Conservation (phyloP, 768 basidiomycete species). For the Clitopilus hobsonii region DNA sequence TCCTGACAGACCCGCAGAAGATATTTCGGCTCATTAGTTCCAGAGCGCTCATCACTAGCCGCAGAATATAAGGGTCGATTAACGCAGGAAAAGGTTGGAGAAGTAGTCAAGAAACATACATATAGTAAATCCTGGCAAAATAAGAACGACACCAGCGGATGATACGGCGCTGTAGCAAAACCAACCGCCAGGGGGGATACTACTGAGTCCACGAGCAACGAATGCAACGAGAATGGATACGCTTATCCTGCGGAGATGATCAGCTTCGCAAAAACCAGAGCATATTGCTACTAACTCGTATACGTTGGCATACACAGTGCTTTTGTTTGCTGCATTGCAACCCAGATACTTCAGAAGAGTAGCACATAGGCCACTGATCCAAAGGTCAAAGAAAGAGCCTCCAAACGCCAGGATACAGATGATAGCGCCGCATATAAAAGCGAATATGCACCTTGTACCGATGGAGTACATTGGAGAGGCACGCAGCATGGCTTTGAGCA, state of each 20-base stretch:
- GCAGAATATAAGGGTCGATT: too few relatives aligned
- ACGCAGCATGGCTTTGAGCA: slow-evolving; percentile 59
- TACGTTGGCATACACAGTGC: slow-evolving; percentile 89
- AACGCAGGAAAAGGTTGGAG: not conserved
- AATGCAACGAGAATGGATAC: slow-evolving; percentile 83
- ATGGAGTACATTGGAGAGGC: slow-evolving; percentile 67
- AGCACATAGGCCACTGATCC: slow-evolving; percentile 69
- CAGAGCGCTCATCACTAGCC: slow-evolving; percentile 74
- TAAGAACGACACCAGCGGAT: slow-evolving; percentile 85
- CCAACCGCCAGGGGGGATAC: slow-evolving; percentile 55
- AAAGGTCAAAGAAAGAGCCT: slow-evolving; percentile 78
- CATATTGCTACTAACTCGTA: slow-evolving; percentile 67
- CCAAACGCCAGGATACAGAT: slow-evolving; percentile 84
- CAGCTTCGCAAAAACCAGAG: not conserved
- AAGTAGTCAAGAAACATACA: slow-evolving; percentile 39
- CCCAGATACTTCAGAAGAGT: slow-evolving; percentile 75
- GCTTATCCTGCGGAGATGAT: slow-evolving; percentile 54
- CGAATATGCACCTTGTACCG: slow-evolving; percentile 62
- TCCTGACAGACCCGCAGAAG: slow-evolving; percentile 75
- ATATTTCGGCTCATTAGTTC: slow-evolving; percentile 80
- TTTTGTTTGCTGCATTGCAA: slow-evolving; percentile 78
- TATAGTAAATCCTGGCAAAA: slow-evolving; percentile 84
- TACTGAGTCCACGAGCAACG: slow-evolving; percentile 72
- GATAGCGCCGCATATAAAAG: slow-evolving; percentile 73
- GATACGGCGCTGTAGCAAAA: slow-evolving; percentile 93